Conservation (phyloP, 768 basidiomycete genomes). For the Leccinellum luteum region DNA sequence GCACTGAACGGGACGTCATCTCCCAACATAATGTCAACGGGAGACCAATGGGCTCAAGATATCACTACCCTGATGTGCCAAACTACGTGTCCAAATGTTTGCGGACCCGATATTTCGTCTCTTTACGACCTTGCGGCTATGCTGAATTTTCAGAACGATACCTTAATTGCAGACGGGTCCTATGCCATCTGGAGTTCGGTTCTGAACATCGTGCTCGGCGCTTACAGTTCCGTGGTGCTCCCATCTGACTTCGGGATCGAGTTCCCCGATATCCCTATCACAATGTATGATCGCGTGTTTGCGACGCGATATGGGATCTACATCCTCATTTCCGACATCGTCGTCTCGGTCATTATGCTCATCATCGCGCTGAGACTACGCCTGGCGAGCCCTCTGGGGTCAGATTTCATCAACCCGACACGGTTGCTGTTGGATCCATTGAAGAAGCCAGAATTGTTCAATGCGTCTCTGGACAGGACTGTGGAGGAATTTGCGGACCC, state of each 20-base stretch:
- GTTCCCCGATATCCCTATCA: neutral
- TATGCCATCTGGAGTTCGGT: constrained; percentile 6
- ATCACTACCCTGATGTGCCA: constrained; percentile 17
- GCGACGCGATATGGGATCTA: neutral
- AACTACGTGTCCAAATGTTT: neutral
- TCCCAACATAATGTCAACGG: constrained; percentile 6
- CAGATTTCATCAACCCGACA: constrained; percentile 10
- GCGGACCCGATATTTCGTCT: neutral
- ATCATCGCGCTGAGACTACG: constrained; percentile 5
- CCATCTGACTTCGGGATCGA: neutral
- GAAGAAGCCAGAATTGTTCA: constrained; percentile 12
- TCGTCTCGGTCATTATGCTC: constrained; percentile 9
- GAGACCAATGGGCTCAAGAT: constrained; percentile 16
- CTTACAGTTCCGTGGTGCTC: constrained; percentile 6
- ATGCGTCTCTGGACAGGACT: constrained; percentile 2
- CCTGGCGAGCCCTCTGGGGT: constrained; percentile 1
- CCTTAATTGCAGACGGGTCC: neutral
- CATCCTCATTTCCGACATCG: constrained; percentile 10
- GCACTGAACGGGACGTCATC: constrained; percentile 14
- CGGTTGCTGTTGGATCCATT: constrained; percentile 12
- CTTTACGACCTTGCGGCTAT: constrained; percentile 4
- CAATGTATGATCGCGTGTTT: neutral
- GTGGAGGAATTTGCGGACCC: constrained; percentile 2
- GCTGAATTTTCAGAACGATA: neutral
- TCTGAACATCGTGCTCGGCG: constrained; percentile 6